Percentiles rank a stretch among this genome's conserved stretches.
Conservation (phyloP, 2,329 filamentous ascomycete species). For the Penicillium hesseltinei region DNA sequence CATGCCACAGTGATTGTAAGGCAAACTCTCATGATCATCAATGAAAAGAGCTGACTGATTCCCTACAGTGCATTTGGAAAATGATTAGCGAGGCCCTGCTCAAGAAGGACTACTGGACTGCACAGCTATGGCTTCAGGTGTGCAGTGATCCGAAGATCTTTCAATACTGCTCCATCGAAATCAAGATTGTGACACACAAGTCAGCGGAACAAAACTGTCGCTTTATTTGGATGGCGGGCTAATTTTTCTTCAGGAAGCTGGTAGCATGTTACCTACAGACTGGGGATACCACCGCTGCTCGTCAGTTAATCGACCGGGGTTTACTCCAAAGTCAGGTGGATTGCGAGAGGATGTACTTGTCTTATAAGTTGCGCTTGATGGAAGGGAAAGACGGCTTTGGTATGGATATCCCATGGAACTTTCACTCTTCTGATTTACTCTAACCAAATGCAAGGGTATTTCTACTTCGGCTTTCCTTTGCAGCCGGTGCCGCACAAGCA, state of each 20-base stretch:
- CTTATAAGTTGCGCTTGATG: neutral
- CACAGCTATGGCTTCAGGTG: slow-evolving; percentile 69
- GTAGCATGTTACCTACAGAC: slow-evolving; percentile 64
- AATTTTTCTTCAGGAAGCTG: slow-evolving; percentile 59
- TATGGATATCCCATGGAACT: neutral
- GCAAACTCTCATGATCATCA: neutral
- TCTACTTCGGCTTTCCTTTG: neutral
- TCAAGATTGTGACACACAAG: slow-evolving; percentile 68
- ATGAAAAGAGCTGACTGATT: neutral
- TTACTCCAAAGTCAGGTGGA: neutral
- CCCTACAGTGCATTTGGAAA: slow-evolving; percentile 73
- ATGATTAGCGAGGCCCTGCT: slow-evolving; percentile 61
- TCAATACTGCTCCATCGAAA: slow-evolving; percentile 61
- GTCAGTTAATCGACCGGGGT: neutral
- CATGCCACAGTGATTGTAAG: slow-evolving; percentile 47
- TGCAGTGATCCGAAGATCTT: slow-evolving; percentile 65
- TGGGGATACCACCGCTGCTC: neutral
- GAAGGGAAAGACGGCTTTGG: neutral
- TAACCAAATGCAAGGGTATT: neutral
- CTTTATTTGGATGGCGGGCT: neutral
- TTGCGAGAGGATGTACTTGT: slow-evolving; percentile 2
- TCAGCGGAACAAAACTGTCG: slow-evolving; percentile 26
- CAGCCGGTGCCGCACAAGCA: neutral
- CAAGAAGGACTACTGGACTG: slow-evolving; percentile 52
- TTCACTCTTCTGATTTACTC: neutral